Evolutionary conservation across 2,329 filamentous ascomycete species (phyloP), one percentile per base, ranked within the genome.

Genomic region (Colletotrichum gigasporum): DNA sequence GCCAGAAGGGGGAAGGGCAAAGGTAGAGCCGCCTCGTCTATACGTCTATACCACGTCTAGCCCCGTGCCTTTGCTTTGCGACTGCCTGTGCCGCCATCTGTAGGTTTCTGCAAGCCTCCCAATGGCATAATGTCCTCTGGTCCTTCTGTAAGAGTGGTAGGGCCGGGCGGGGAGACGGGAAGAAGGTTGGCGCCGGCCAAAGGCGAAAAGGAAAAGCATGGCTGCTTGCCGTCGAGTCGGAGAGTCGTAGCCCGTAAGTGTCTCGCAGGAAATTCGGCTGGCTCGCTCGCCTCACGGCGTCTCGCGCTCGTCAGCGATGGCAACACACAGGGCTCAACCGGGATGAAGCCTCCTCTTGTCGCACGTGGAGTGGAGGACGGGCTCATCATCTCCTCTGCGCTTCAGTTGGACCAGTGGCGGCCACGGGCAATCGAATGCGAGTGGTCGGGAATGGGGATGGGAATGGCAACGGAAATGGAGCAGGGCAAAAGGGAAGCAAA

Each of bases 211-310:
- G n/a, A n/a, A 42, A 24, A 42, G 32, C 20, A 30, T 34, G 8
- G 10, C 20, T 24, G 32, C 26, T 14, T 5, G 53, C 20, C 18
- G 20, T 26, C 18, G 26, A 20, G 18, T 24, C 12, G 16, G 34
- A n/a, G 18, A 39, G 5, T 37, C 24, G 34, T 39, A 18, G 34
- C 14, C 22, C 7, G 32, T 18, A 16, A 26, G 12, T 26, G n/a
- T 34, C 41, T 47, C 30, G 53, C 41, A 35, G 53, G 53, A 47
- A 56, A n/a, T 18, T 56, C 53, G 53, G 53, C 30, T 28, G 41
- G 41, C 30, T 47, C 41, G 41, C 41, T 47, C 53, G 53, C 53
- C 53, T 56, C n/a, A 35, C 30, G 41, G 30, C 41, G 14, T 47
- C 32, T 47, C 30, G 41, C 12, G 20, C 28, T 47, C 22, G 20